Percentiles rank a stretch among this genome's conserved stretches.
Evolutionary conservation across 2,329 filamentous ascomycete species (phyloP).

Genomic region (Didymosphaeria variabile): DNA sequence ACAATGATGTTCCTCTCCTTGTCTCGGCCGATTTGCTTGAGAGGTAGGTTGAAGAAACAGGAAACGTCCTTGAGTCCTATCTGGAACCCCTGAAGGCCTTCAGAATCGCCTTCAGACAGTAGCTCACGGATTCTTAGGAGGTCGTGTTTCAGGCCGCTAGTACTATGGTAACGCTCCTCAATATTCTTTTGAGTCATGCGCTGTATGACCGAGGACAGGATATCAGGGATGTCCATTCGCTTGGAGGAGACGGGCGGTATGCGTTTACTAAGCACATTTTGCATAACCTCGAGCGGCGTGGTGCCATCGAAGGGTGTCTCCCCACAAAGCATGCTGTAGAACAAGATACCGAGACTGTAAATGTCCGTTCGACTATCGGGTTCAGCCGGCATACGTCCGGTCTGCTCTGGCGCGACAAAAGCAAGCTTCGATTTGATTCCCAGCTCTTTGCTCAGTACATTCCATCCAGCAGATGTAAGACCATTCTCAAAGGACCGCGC

Average conservation of each 20-base stretch:
- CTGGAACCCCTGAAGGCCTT: conserved; percentile 75
- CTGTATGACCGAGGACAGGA: conserved; percentile 82
- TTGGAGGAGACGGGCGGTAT: conserved; percentile 80
- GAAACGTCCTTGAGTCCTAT: conserved; percentile 88
- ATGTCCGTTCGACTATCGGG: conserved; percentile 82
- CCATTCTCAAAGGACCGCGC: conserved; percentile 90
- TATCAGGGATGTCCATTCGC: conserved; percentile 84
- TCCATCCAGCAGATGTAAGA: conserved; percentile 85
- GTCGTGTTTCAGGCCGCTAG: conserved; percentile 85
- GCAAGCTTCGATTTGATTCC: conserved; percentile 89
- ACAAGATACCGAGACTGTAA: conserved; percentile 87
- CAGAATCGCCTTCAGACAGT: conserved; percentile 76
- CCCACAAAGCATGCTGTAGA: conserved; percentile 78
- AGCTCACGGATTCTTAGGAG: conserved; percentile 77
- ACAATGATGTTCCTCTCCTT: conserved; percentile 76
- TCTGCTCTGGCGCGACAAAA: conserved; percentile 94
- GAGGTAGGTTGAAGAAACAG: conserved; percentile 88
- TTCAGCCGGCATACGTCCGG: conserved; percentile 89
- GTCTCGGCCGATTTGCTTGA: conserved; percentile 80
- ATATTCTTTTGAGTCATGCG: conserved; percentile 93
- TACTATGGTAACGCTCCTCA: conserved; percentile 87
- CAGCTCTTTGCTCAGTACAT: conserved; percentile 79
- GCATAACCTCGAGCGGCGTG: conserved; percentile 87
- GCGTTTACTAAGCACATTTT: conserved; percentile 82
- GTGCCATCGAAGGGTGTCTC: conserved; percentile 81